Evolutionary conservation across 139 green algal species (phyloP).

Genomic region (Tetradesmus obliquus): DNA sequence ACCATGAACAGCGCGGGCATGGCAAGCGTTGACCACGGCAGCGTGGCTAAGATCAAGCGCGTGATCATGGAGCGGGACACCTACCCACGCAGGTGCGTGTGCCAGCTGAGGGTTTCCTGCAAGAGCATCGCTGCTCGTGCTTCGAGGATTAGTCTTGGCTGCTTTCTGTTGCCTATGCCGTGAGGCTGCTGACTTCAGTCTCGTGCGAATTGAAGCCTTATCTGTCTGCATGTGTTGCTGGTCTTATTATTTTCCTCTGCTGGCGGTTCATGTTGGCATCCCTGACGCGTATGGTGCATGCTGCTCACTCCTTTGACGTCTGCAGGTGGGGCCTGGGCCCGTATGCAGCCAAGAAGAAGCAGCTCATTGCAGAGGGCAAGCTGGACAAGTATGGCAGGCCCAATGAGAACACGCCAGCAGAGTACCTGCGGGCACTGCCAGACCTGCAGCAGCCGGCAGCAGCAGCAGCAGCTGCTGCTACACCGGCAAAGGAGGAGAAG

Average conservation of each 20-base stretch:
- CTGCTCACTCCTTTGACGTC: neutral
- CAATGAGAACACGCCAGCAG: constrained; percentile 94
- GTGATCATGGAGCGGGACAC: constrained; percentile 99
- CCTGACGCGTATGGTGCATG: neutral
- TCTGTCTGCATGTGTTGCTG: neutral
- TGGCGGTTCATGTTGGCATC: neutral
- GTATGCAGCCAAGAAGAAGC: constrained; percentile 96
- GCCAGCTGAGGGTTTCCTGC: neutral
- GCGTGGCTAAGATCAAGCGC: constrained; percentile 97
- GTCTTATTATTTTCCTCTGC: neutral
- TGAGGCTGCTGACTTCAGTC: too few relatives aligned
- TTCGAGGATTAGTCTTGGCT: too few relatives aligned
- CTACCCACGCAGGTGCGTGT: constrained; percentile 94
- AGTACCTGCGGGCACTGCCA: constrained; percentile 88
- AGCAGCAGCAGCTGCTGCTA: constrained; percentile 25
- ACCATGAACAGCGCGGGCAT: constrained; percentile 98
- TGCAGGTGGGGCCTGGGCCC: constrained; percentile 94
- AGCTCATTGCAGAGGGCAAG: constrained; percentile 95
- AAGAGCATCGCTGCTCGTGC: too few relatives aligned
- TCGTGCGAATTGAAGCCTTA: neutral
- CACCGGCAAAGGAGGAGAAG: constrained; percentile 32
- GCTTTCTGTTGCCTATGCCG: too few relatives aligned
- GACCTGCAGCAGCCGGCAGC: constrained; percentile 54
- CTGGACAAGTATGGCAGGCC: constrained; percentile 97
- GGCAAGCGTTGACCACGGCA: constrained; percentile 95